A percentile compares a stretch with the other conserved stretches of the same genome.
phyloP scores from a whole-genome alignment of 1,284 basidiomycete species.

The Agroathelia rolfsii region DNA sequence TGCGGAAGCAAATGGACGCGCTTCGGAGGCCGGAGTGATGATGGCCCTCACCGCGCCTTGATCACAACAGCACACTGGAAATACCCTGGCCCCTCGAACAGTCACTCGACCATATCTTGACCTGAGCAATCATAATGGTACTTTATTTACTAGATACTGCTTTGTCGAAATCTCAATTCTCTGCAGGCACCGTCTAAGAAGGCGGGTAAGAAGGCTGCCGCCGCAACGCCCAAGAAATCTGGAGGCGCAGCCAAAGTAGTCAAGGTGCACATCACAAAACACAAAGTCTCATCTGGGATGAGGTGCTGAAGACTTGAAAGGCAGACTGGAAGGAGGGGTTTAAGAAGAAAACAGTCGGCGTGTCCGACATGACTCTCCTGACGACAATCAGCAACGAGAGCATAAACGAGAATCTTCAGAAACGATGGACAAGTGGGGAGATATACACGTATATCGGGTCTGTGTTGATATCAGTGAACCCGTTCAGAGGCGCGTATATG shows the following conservation, averaged over 20 bases:
- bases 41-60: conserved; percentile 18
- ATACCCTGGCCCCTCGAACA: too few relatives aligned
- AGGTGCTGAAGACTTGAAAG: conserved; percentile 30
- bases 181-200: conserved; percentile 81
- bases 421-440: conserved; percentile 90
- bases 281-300: conserved; percentile 3
- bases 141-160: conserved; percentile 2
- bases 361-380: conserved; percentile 97
- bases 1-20: too few relatives aligned
- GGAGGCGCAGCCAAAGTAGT: conserved; percentile 55
- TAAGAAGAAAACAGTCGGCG: conserved; percentile 96
- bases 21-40: conserved; percentile 18
- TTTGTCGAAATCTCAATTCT: conserved; percentile 2
- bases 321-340: conserved; percentile 98
- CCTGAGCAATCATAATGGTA: too few relatives aligned
- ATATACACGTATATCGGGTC: conserved; percentile 99
- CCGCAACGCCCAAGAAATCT: conserved; percentile 53
- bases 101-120: too few relatives aligned
- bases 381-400: conserved; percentile 97
- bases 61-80: too few relatives aligned
- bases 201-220: conserved; percentile 76
- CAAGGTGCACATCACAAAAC: conserved; percentile 39
- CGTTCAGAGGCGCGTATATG: conserved; percentile 70
- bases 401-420: conserved; percentile 96
- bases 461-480: conserved; percentile 97